phyloP scores from a whole-genome alignment of 345 rosid species.

The Eutrema yunnanense region DNA sequence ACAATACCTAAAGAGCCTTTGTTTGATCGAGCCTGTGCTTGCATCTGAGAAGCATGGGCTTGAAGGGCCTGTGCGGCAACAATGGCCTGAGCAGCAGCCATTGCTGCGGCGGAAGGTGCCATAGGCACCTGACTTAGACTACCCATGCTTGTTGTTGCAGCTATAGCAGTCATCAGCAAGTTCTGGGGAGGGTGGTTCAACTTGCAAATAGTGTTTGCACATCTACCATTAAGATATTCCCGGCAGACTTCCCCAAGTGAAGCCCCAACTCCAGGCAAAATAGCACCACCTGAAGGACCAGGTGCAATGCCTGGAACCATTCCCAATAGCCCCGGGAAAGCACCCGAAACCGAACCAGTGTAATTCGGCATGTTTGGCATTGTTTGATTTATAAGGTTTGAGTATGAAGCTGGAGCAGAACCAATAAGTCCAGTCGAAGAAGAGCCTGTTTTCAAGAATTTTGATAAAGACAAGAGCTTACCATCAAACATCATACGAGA shows the following conservation, averaged over 20 bases:
- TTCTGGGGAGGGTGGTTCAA: slow-evolving; percentile 89
- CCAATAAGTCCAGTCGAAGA: slow-evolving; percentile 71
- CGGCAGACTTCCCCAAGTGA: slow-evolving; percentile 94
- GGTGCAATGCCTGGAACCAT: slow-evolving; percentile 90
- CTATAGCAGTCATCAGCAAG: slow-evolving; percentile 89
- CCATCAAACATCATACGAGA: background rate
- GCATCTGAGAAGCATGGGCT: slow-evolving; percentile 98
- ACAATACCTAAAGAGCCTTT: slow-evolving; percentile 62
- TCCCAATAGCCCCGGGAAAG: slow-evolving; percentile 86
- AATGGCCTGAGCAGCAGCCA: slow-evolving; percentile 99
- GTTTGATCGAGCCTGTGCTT: slow-evolving; percentile 69
- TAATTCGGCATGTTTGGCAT: slow-evolving; percentile 99
- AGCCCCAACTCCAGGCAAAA: slow-evolving; percentile 94
- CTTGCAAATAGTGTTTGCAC: slow-evolving; percentile 77
- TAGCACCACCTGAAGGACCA: slow-evolving; percentile 93
- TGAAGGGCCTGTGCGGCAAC: slow-evolving; percentile 99
- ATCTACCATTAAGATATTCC: slow-evolving; percentile 85
- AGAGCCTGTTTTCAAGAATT: slow-evolving; percentile 37
- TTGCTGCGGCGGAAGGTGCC: slow-evolving; percentile 99
- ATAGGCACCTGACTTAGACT: slow-evolving; percentile 88
- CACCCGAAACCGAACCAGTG: slow-evolving; percentile 90
- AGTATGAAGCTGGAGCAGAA: slow-evolving; percentile 60
- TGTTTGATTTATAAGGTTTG: slow-evolving; percentile 80
- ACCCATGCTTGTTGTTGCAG: slow-evolving; percentile 91
- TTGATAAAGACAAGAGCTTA: background rate